Conservation (phyloP, 306 rosid genomes). For the Luffa aegyptiaca region DNA sequence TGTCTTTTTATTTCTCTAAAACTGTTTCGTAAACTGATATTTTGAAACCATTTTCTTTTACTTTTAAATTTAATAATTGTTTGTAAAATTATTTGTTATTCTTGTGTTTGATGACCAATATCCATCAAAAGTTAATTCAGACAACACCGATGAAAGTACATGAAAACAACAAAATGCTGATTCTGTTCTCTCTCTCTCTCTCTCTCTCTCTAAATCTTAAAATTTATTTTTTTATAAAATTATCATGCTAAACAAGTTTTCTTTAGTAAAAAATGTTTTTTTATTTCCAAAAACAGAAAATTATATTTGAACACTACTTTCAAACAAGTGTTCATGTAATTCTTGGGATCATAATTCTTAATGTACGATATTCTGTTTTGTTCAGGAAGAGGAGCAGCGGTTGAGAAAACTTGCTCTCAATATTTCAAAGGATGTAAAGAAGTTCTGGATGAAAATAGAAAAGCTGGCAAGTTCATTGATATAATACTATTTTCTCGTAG, state of each 20-base stretch:
- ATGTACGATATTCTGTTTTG: constrained; percentile 14
- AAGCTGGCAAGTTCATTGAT: constrained; percentile 61
- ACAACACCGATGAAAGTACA: background rate
- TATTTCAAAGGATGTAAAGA: constrained; percentile 95
- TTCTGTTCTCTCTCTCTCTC: too few relatives aligned
- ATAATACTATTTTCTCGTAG: background rate
- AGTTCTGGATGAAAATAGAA: constrained; percentile 94
- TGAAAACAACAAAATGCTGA: background rate
- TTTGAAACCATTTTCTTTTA: background rate
- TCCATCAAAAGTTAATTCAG: background rate
- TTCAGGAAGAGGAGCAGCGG: constrained; percentile 92
- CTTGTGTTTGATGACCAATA: background rate
- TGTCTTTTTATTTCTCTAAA: background rate
- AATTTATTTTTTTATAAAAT: too few relatives aligned
- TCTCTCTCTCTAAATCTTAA: too few relatives aligned
- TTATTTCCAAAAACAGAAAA: background rate
- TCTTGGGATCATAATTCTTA: background rate
- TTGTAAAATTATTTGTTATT: background rate
- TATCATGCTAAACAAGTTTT: background rate
- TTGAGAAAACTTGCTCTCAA: constrained; percentile 81
- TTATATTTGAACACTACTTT: background rate
- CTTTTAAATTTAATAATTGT: background rate
- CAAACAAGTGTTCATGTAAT: background rate
- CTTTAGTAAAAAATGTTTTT: background rate
- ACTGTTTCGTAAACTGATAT: background rate